A percentile compares a stretch with the other conserved stretches of the same genome.
Evolutionary conservation across 2,329 filamentous ascomycete genomes (phyloP).

Genomic region (Neofusicoccum cordaticola): DNA sequence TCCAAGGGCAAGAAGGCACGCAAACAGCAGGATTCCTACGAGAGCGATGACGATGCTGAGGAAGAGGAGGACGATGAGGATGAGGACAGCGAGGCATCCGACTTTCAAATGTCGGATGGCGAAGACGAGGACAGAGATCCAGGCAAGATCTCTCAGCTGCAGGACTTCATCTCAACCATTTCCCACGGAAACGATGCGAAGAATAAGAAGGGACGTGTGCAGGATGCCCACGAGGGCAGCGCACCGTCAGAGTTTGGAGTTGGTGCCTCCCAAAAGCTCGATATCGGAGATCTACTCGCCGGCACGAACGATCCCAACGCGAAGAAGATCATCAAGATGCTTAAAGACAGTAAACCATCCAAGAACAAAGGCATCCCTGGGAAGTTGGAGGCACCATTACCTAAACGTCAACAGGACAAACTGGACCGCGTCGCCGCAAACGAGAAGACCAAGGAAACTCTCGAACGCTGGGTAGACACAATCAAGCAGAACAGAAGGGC

Average conservation of each 20-base stretch:
- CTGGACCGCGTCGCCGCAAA: slow-evolving; percentile 80
- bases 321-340: slow-evolving; percentile 75
- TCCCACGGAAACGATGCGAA: slow-evolving; percentile 39
- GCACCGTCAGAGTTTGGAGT: slow-evolving; percentile 60
- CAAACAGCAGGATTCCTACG: slow-evolving; percentile 23
- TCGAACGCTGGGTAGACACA: slow-evolving; percentile 90
- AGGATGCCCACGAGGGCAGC: slow-evolving; percentile 56
- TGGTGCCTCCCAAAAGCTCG: slow-evolving; percentile 64
- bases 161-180: slow-evolving; percentile 68
- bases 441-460: slow-evolving; percentile 84
- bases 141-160: slow-evolving; percentile 60
- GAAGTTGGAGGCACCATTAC: slow-evolving; percentile 78
- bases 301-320: slow-evolving; percentile 71
- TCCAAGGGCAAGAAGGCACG: slow-evolving; percentile 28
- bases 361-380: slow-evolving; percentile 56
- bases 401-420: slow-evolving; percentile 81
- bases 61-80: slow-evolving; percentile 51
- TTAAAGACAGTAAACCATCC: slow-evolving; percentile 62
- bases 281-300: slow-evolving; percentile 70
- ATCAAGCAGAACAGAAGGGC: slow-evolving; percentile 91
- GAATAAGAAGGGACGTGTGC: slow-evolving; percentile 32
- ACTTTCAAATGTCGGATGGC: slow-evolving; percentile 48
- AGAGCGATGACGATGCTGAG: slow-evolving; percentile 53
- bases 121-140: slow-evolving; percentile 48
- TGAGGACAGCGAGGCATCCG: slow-evolving; percentile 48